A percentile compares a stretch with the other conserved stretches of the same genome.
phyloP scores from a whole-genome alignment of 2,329 filamentous ascomycete species.

The Cadophora sp. region DNA sequence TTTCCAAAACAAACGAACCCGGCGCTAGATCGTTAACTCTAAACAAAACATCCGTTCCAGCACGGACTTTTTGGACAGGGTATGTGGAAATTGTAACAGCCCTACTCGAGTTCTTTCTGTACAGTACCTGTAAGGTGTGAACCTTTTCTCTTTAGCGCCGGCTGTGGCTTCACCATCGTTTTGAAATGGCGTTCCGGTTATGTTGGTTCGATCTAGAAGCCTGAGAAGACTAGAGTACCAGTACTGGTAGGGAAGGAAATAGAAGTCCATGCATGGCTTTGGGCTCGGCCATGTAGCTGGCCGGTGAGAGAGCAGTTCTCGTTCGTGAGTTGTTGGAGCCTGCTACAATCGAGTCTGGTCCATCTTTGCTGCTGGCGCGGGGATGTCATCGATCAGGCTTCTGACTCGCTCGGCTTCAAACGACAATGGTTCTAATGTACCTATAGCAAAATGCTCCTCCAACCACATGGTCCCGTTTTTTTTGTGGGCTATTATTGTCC shows the following conservation, averaged over 20 bases:
- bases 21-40: slow-evolving; percentile 5
- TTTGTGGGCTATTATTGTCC: neutral
- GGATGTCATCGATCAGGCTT: neutral
- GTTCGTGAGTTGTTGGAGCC: neutral
- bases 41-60: slow-evolving; percentile 14
- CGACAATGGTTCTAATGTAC: too few relatives aligned
- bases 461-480: neutral
- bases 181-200: neutral
- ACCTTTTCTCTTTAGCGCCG: neutral
- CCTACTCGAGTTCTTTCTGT: too few relatives aligned
- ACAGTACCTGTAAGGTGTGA: too few relatives aligned
- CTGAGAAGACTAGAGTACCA: too few relatives aligned
- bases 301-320: neutral
- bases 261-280: too few relatives aligned
- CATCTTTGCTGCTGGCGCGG: too few relatives aligned
- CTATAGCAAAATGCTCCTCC: neutral
- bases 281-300: too few relatives aligned
- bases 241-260: too few relatives aligned
- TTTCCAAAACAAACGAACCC: slow-evolving; percentile 3
- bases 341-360: neutral
- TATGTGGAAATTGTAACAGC: too few relatives aligned
- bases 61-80: slow-evolving; percentile 2
- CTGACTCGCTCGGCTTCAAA: neutral
- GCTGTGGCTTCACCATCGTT: neutral
- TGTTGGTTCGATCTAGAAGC: slow-evolving; percentile 10